Evolutionary conservation across 2,329 filamentous ascomycete species (phyloP).

Genomic region (Fusarium ramigenum): DNA sequence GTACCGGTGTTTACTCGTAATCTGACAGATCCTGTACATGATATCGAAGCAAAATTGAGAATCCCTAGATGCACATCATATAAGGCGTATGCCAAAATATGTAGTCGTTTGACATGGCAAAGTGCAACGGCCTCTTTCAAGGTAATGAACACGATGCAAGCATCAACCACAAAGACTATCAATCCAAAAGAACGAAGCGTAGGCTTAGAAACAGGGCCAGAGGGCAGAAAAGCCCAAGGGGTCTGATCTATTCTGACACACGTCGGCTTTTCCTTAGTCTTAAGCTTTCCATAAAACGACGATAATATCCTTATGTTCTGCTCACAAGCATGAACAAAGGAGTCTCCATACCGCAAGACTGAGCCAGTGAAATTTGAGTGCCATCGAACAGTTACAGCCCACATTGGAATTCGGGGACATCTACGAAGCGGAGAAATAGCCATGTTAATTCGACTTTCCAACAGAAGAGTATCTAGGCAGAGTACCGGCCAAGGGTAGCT

Average conservation of each 20-base stretch:
- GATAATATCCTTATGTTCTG: background rate
- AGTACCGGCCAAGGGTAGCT: background rate
- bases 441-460: fast-evolving
- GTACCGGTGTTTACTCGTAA: fast-evolving
- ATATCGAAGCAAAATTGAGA: background rate
- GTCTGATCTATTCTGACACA: no score
- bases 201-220: no score
- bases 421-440: background rate
- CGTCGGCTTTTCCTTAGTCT: background rate
- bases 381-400: no score
- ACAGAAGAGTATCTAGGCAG: background rate
- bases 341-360: background rate
- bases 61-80: fast-evolving
- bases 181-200: no score
- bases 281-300: fast-evolving
- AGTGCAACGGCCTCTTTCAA: background rate
- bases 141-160: background rate
- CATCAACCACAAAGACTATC: background rate
- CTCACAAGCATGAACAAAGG: background rate
- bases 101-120: no score
- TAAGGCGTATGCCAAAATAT: no score
- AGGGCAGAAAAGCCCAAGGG: no score
- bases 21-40: background rate
- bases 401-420: background rate
- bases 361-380: no score